These are phyloP conservation scores for Dendrobium huoshanense DNA, from an alignment of 106 monocot species.

Conservation along the genomic window DNA sequence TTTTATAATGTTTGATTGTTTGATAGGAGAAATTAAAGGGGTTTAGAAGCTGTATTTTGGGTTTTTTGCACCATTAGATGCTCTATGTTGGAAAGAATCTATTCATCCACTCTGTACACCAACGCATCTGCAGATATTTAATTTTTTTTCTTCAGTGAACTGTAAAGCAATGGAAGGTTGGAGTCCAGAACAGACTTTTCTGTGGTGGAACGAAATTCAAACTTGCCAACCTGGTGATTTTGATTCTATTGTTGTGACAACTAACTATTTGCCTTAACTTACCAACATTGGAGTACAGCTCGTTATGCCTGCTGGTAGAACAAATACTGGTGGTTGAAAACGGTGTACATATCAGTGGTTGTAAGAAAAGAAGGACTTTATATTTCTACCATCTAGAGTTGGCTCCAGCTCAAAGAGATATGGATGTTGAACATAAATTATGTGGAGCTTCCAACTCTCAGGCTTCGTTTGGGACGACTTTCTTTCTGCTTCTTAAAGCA, in stretches of 20 bases:
- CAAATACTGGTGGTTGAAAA: neutral
- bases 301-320: neutral
- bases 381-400: neutral
- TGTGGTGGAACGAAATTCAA: neutral
- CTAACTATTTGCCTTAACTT: neutral
- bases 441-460: neutral
- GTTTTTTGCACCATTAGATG: slow-evolving; percentile 1
- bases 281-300: slow-evolving; percentile 7
- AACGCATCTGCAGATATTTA: neutral
- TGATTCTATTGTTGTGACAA: slow-evolving; percentile 2
- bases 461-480: too few species aligned
- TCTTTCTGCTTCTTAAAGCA: too few species aligned
- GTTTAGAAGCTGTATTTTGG: neutral
- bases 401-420: neutral
- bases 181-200: neutral
- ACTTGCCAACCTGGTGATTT: slow-evolving; percentile 12
- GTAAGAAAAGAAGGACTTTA: neutral
- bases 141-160: neutral
- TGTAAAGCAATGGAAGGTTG: neutral
- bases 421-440: neutral
- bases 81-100: slow-evolving; percentile 3
- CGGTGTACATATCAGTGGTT: neutral
- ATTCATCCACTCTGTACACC: neutral
- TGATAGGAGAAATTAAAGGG: neutral
- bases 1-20: neutral